Evolutionary conservation across 2,329 filamentous ascomycete genomes (phyloP), one percentile per base, ranked within the genome.

Genomic region (Chaetomiaceae sp.): DNA sequence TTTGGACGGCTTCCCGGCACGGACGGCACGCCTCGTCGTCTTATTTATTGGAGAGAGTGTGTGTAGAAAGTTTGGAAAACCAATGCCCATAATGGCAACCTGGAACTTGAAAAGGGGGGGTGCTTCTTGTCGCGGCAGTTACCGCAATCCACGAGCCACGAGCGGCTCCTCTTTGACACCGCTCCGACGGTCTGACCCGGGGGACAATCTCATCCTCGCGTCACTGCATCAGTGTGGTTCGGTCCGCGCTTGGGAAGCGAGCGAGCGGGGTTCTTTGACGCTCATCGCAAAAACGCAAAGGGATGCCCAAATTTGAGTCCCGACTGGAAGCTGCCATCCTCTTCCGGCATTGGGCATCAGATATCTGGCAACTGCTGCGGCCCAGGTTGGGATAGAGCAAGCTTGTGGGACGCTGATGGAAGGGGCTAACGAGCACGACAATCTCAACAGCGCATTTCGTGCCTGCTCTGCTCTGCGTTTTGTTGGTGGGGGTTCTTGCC

Each of bases 201-300:
- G 14, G 16, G 20, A 35, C 20, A 13, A 42, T 25, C 34, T 51
- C 49, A 47, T 51, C 14, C 30, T 52, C 31, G 39, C 44, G 50
- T 52, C 44, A 52, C 19, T 47, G 39, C 44, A 44, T 52, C 44
- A 52, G 25, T 47, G 16, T 17, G 13, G 21, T 37, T 13, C 21
- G 39, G 21, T 38, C 38, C 13, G 23, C 21, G 38, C 17, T 38
- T 38, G 23, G n/a, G n/a, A n/a, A n/a, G n/a, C n/a, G 25, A 37
- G 38, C n/a, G 44, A 47, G 35, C 35, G 27, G 44, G 44, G 44
- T 47, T 47, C 44, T 38, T 47, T 47, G 37, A 23, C 25, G 10
- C 17, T 25, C 21, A 21, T 25, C 20, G 21, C 7, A 23, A 23
- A 16, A 4, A 21, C 13, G 39, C 34, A 39, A 47, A 47, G 44